phyloP scores from a whole-genome alignment of 805 yeast species.

The Zygosaccharomyces bisporus region DNA sequence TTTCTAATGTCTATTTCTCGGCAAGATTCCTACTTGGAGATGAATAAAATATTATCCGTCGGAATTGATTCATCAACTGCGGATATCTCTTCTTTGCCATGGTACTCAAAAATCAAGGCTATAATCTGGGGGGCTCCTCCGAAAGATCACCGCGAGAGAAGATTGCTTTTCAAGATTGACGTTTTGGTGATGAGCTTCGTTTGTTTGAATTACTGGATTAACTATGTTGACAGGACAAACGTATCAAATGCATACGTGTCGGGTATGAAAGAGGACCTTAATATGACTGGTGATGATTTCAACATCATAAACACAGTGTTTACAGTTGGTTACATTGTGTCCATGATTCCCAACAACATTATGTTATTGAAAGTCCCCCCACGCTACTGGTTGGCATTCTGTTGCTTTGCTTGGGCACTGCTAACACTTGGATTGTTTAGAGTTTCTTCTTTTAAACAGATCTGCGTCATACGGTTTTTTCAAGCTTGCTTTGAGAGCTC shows the following conservation, averaged over 20 bases:
- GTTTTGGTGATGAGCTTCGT: background rate
- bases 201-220: slow-evolving; percentile 29
- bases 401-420: too few relatives aligned
- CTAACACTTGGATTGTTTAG: too few relatives aligned
- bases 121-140: slow-evolving; percentile 38
- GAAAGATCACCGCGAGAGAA: slow-evolving; percentile 22
- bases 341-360: background rate
- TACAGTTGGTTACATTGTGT: background rate
- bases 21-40: background rate
- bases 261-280: slow-evolving; percentile 54
- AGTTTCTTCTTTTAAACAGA: too few relatives aligned
- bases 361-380: background rate
- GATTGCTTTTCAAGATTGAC: background rate
- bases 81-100: slow-evolving; percentile 3
- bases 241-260: slow-evolving; percentile 53
- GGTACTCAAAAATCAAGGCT: slow-evolving; percentile 12
- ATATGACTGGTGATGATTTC: slow-evolving; percentile 24
- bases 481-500: too few relatives aligned
- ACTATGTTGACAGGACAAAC: slow-evolving; percentile 51
- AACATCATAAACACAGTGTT: background rate
- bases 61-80: background rate
- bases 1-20: background rate
- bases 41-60: too few relatives aligned
- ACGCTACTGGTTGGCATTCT: too few relatives aligned
- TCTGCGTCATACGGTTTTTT: too few relatives aligned